A percentile compares a stretch with the other conserved stretches of the same genome.
These are phyloP conservation scores for Tetrapisispora nanseiensis DNA, from an alignment of 805 yeast genomes.

Conservation along the genomic window DNA sequence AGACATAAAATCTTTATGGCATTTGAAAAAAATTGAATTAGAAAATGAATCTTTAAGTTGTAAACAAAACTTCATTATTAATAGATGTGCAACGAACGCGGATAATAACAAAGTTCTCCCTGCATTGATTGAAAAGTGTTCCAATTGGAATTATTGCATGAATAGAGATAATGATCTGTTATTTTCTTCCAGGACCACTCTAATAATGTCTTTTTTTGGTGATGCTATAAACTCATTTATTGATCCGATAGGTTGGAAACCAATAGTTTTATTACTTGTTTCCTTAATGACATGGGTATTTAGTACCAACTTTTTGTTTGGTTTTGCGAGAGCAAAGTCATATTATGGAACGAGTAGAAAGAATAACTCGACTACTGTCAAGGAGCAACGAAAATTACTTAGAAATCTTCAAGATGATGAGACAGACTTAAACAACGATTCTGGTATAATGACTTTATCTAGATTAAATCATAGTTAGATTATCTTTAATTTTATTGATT, in stretches of 20 bases:
- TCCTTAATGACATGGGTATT: slow-evolving; percentile 39
- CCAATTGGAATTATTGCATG: slow-evolving; percentile 60
- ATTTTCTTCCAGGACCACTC: slow-evolving; percentile 41
- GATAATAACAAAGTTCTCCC: slow-evolving; percentile 34
- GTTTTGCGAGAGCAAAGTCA: slow-evolving; percentile 48
- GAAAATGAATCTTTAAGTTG: slow-evolving; percentile 47
- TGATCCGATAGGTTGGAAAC: slow-evolving; percentile 58
- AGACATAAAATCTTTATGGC: slow-evolving; percentile 46
- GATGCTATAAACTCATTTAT: slow-evolving; percentile 50
- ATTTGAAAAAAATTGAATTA: slow-evolving; percentile 34
- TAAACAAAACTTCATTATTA: slow-evolving; percentile 40
- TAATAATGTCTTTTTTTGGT: slow-evolving; percentile 57
- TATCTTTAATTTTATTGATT: too few species aligned
- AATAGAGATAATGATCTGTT: slow-evolving; percentile 36
- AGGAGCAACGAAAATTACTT: too few species aligned
- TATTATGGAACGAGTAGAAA: slow-evolving; percentile 26
- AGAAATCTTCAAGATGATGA: too few species aligned
- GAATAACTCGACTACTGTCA: too few species aligned
- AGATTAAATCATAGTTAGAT: too few species aligned
- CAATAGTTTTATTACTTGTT: slow-evolving; percentile 37
- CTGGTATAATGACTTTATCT: too few species aligned
- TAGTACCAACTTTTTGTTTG: slow-evolving; percentile 54
- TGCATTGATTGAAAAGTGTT: slow-evolving; percentile 47
- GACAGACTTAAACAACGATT: too few species aligned
- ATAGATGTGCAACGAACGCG: slow-evolving; percentile 46